phyloP scores from a whole-genome alignment of 805 yeast genomes.

The Metschnikowia henanensis region DNA sequence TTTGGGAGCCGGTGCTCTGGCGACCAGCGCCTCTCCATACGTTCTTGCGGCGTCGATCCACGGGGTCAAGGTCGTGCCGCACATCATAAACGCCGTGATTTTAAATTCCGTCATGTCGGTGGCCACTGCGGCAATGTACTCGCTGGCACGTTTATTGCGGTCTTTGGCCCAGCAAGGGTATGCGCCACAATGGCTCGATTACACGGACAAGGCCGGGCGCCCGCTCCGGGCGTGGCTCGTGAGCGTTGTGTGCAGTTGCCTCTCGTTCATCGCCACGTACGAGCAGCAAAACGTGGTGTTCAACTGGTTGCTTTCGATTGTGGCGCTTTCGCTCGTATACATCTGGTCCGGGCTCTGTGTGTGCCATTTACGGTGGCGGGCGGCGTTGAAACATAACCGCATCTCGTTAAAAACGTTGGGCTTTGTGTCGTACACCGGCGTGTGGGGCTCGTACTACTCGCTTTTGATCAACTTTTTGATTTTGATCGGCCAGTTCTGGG shows the following conservation, averaged over 20 bases:
- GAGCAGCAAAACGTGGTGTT: constrained; percentile 33
- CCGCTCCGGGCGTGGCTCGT: constrained; percentile 27
- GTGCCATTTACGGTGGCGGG: constrained; percentile 30
- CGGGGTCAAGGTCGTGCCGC: constrained; percentile 29
- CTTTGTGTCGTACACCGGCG: constrained; percentile 39
- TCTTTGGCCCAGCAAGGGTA: constrained; percentile 28
- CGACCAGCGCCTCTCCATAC: constrained; percentile 30
- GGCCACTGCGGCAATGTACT: constrained; percentile 33
- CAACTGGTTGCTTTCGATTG: constrained; percentile 29
- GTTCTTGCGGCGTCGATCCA: constrained; percentile 30
- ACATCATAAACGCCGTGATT: constrained; percentile 33
- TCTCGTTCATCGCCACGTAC: constrained; percentile 28
- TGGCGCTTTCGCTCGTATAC: constrained; percentile 27
- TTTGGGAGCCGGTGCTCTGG: constrained; percentile 34
- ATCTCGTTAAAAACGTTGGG: constrained; percentile 24
- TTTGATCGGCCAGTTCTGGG: constrained; percentile 45
- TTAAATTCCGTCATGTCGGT: constrained; percentile 32
- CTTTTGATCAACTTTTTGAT: constrained; percentile 31
- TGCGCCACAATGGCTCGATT: constrained; percentile 31
- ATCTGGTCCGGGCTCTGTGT: constrained; percentile 27
- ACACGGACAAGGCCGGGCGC: constrained; percentile 28
- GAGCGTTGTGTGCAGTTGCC: constrained; percentile 21
- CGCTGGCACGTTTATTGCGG: constrained; percentile 24
- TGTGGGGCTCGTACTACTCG: constrained; percentile 39
- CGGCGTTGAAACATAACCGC: constrained; percentile 23